Conservation (phyloP, 345 rosid genomes). For the Brassica rapa region DNA sequence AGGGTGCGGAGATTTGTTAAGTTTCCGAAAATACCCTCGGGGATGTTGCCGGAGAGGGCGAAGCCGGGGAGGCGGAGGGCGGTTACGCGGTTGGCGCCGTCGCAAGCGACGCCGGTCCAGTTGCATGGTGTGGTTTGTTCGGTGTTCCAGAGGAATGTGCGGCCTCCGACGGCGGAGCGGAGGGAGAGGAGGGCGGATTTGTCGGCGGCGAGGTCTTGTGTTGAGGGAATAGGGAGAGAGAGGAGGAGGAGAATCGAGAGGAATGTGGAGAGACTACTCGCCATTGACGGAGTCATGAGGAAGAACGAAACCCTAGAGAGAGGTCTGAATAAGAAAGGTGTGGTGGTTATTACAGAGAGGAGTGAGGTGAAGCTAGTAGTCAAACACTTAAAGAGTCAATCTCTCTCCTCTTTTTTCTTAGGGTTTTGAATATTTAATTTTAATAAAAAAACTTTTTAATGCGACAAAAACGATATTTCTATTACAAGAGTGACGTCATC, state of each 20-base stretch:
- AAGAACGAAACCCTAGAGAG: conserved; percentile 33
- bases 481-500: conserved; percentile 21
- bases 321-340: conserved; percentile 14
- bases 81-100: conserved; percentile 56
- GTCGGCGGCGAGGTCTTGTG: conserved; percentile 80
- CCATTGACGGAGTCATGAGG: conserved; percentile 15
- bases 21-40: conserved; percentile 70
- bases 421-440: conserved; percentile 1
- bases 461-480: conserved; percentile 39
- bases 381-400: conserved; percentile 29
- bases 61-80: conserved; percentile 77
- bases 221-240: conserved; percentile 34
- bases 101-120: conserved; percentile 82
- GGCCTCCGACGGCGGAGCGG: conserved; percentile 79
- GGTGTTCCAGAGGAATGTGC: conserved; percentile 74
- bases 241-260: conserved; percentile 30
- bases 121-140: conserved; percentile 58
- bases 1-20: conserved; percentile 73
- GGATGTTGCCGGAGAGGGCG: conserved; percentile 70
- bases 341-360: conserved; percentile 1
- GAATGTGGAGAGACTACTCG: conserved; percentile 16
- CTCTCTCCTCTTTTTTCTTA: background rate
- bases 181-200: conserved; percentile 72
- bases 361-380: conserved; percentile 17
- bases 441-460: background rate